Base-by-base conservation (phyloP, 257 asterid species). In the Nicotiana noctiflora region DNA sequence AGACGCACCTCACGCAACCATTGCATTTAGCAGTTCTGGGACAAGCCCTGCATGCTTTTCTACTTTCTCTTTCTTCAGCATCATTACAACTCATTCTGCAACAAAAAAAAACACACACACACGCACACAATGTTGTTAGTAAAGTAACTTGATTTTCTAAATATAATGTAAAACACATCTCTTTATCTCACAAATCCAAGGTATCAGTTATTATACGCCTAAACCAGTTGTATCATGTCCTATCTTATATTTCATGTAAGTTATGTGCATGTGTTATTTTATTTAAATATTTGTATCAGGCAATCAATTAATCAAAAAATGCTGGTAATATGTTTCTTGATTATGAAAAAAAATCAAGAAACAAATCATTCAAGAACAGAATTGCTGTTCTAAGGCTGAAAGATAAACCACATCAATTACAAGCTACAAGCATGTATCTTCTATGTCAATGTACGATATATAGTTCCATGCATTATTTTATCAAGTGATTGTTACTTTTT, bases 1-100 rank as follows among this genome's bases (percentile, higher is more conserved):
- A 87, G 9, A 81, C 87, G 49, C 93, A 89, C 57, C 86, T 84
- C 27, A 79, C 55, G 59, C 93, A 87, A 0, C 92, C 90, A 0
- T 0, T 60, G 81, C 95, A 88, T 29, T 63, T 82, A 2, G 82
- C 12, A 21, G 27, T 66, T 37, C 17, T 83, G 0, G 86, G 89
- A 40, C 91, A 89, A 6, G 89, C 88, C 59, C 83, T 75, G 23
- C 76, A 27, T 13, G 55, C 64, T 67, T 64, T 84, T 27, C 92
- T 76, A 52, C 87, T 83, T 9, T 78, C 81, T 1, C 88, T 29
- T 37, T 91, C 89, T 80, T 87, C 87, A 4, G 53, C 84, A 5
- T 82, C 90, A 5, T 44, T 29, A 62, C 87, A 87, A 1, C 63
- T 76, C 67, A 84, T 51, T 27, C 89, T 88, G 34, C 27, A 13